Base-by-base conservation (phyloP, 345 rosid species). In the Ricinus communis region DNA sequence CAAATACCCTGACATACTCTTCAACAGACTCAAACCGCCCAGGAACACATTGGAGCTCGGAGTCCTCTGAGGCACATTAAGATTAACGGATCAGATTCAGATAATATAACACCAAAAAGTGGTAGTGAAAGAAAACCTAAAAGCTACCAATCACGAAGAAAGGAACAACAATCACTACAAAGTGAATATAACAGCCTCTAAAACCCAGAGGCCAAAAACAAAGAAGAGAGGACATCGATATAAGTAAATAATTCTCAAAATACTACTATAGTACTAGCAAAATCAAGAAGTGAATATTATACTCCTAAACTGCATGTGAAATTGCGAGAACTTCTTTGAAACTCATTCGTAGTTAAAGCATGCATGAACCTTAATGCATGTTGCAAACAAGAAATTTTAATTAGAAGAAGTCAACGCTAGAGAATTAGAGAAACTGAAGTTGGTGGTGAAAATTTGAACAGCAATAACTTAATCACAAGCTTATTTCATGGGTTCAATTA, bases 1-100 rank as follows among this genome's bases (percentile, higher is more conserved):
- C 99, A 87, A 95, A 95, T 33, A 95, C 98, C 83, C 88, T 86
- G 8, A 88, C 89, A 77, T 95, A 95, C 41, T 93, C 98, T 68
- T 93, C 99, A 60, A 83, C 83, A 56, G 94, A 95, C 71, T 91
- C 99, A 85, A 95, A 95, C 70, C 76, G 83, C 55, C 94, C 97
- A 24, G 99, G 99, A 73, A 95, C 98, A 65, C 88, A 82, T 61
- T 88, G 96, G 65, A 95, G 93, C 47, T 93, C 98, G 70, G 94
- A 80, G 67, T 93, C 99, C 85, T 88, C 98, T 90, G 87, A 63
- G 54, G 27, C 69, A 84, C 65, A 79, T 77, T 24, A 66, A 72
- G 21, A 43, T 62, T 49, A 65, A 31, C 28, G 5, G 62, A 69
- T 49, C 55, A 74, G 36, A 57, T 49, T 24, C 36, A 58, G 19